Base-by-base conservation (phyloP, 148 eudicot genomes). In the Simmondsia chinensis region DNA sequence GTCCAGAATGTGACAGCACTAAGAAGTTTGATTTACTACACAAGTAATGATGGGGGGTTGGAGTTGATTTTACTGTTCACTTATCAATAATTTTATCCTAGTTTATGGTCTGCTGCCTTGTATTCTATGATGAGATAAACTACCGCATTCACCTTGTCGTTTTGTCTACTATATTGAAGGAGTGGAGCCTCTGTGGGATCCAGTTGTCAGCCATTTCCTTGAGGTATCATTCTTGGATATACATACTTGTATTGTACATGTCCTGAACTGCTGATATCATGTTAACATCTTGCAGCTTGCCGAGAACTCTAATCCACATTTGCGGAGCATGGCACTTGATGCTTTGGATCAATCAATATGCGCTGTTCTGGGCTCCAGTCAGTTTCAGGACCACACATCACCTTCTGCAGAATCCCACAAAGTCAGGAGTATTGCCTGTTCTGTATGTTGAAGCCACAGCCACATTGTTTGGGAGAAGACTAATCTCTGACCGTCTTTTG, bases 141-240 rank as follows among this genome's bases (percentile, higher is more conserved):
- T n/a, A n/a, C n/a, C n/a, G n/a, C n/a, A n/a, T n/a, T n/a, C n/a
- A n/a, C n/a, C n/a, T n/a, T n/a, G n/a, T n/a, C n/a, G n/a, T n/a
- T 45, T 43, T 39, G 20, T 55, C 9, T 40, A 23, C 31, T 30
- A 39, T 63, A 16, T 51, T 52, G 53, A 65, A 91, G 99, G 99
- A 50, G 95, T 86, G 67, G 88, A 91, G 68, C 87, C 94, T 65
- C 57, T 91, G 46, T 91, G 99, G 99, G 78, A 91, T 66, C 85
- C 81, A 50, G 72, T 82, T 15, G 64, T 74, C 37, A 68, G 77
- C 48, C 95, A 91, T 64, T 91, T 91, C 52, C 69, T 91, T 25
- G 95, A 91, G 99, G 99, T 91, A 66, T 20, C 41, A 50, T 23
- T 54, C n/a, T n/a, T n/a, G n/a, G n/a, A n/a, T n/a, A n/a, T n/a